Percentiles rank a stretch among this genome's conserved stretches.
Conservation (phyloP, 225 moss, liverwort and hornwort species). For the Marchantia polymorpha region DNA sequence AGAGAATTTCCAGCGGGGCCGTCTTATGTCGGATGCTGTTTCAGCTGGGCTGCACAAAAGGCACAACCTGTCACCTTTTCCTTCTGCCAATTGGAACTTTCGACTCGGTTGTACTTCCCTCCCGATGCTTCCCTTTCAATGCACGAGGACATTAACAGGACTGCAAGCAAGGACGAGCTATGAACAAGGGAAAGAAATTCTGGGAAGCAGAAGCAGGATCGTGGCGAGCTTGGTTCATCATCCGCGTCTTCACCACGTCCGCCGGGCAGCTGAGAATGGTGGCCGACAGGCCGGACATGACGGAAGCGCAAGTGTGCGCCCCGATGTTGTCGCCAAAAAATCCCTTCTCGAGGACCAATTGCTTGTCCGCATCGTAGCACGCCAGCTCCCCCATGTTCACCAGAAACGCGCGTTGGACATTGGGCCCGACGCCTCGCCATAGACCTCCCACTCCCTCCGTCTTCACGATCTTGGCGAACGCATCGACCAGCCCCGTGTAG, state of each 20-base stretch:
- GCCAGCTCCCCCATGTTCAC: constrained; percentile 99
- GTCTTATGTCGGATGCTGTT: too few relatives aligned
- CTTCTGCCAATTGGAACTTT: too few relatives aligned
- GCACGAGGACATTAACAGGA: too few relatives aligned
- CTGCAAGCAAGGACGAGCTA: too few relatives aligned
- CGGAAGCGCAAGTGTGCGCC: constrained; percentile 76
- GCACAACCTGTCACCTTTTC: too few relatives aligned
- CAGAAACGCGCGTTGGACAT: constrained; percentile 89
- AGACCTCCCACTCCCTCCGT: constrained; percentile 75
- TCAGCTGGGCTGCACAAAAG: too few relatives aligned
- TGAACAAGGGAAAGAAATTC: too few relatives aligned
- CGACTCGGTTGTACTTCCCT: too few relatives aligned
- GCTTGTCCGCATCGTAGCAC: constrained; percentile 94
- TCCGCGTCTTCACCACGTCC: constrained; percentile 92
- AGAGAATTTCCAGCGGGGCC: too few relatives aligned
- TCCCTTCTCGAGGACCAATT: constrained; percentile 63
- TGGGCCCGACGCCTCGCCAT: constrained; percentile 94
- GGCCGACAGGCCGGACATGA: constrained; percentile 79
- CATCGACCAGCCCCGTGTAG: constrained; percentile 67
- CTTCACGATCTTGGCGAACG: constrained; percentile 66
- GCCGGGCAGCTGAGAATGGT: constrained; percentile 89
- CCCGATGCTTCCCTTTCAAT: too few relatives aligned
- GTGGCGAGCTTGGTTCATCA: constrained; percentile 81
- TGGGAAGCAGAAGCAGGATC: not conserved
- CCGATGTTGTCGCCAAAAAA: constrained; percentile 62